phyloP scores from a whole-genome alignment of 2,329 filamentous ascomycete genomes.

The Aureobasidium sp. region DNA sequence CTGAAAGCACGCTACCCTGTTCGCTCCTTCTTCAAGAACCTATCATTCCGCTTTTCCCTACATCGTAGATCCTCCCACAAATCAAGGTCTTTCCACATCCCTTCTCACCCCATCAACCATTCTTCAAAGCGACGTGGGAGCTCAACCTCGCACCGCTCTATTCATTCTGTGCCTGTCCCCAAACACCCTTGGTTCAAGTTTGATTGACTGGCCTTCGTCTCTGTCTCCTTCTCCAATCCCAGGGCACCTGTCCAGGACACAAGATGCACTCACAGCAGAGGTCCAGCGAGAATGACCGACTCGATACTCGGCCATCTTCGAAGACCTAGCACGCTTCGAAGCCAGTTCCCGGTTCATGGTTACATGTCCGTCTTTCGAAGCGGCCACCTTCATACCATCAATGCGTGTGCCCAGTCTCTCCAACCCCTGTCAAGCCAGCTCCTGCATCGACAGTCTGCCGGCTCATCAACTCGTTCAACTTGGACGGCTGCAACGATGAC shows the following conservation, averaged over 20 bases:
- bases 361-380: neutral
- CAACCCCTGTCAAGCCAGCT: neutral
- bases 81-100: neutral
- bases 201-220: neutral
- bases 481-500: constrained; percentile 6
- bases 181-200: neutral
- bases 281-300: neutral
- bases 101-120: neutral
- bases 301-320: neutral
- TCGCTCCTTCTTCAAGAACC: constrained; percentile 8
- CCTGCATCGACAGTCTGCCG: neutral
- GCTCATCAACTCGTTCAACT: neutral
- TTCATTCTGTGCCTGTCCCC: neutral
- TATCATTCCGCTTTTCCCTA: neutral
- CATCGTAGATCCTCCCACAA: neutral
- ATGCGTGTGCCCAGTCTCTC: neutral
- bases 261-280: neutral
- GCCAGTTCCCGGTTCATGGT: neutral
- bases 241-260: neutral
- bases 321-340: neutral
- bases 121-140: neutral
- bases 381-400: neutral
- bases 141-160: neutral
- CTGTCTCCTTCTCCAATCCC: neutral
- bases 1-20: constrained; percentile 5